Evolutionary conservation across 305 asterid species (phyloP), one percentile per base, ranked within the genome.

Genomic region (Stenogyne calaminthoides): DNA sequence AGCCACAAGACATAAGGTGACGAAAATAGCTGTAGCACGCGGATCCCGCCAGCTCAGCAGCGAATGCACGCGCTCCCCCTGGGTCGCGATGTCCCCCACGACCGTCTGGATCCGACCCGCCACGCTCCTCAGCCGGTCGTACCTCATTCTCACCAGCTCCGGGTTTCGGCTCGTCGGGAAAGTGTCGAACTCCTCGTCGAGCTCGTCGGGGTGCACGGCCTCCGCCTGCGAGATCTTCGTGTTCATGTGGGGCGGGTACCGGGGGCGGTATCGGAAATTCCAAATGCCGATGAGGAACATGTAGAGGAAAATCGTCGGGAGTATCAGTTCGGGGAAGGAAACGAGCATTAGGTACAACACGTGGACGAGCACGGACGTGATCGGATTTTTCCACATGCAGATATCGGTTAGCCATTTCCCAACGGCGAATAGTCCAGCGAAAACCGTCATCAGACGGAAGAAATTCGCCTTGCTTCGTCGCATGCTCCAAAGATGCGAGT

Each of bases 231-330:
- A 91, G 55, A 91, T 73, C 64, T 81, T 85, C 0, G 89, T 86
- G 87, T 91, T 86, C 97, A 91, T 91, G 87, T 91, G 96, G 7
- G 97, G 97, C 18, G 96, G 97, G 65, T 89, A 86, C 81, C 93
- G 75, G 0, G 97, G 89, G 0, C 96, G 82, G 84, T 78, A 78
- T 14, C 91, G 76, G 67, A 83, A 91, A 46, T 89, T 89, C 96
- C 97, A 91, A 19, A 89, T 57, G 37, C 97, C 97, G 15, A 91
- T 89, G 15, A 91, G 80, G 67, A 89, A 89, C 96, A 91, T 84
- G 88, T 88, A 91, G 8, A 88, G 88, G 81, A 86, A 91, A 18
- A 82, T 18, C 1, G 97, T 91, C 0, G 93, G 93, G 0, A 85
- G 80, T 22, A 88, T 88, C 66, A 85, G 71, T 12, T 88, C 88